Evolutionary conservation across 441 rosid genomes (phyloP), one percentile per base, ranked within the genome.

Genomic region (Corymbia calophylla): DNA sequence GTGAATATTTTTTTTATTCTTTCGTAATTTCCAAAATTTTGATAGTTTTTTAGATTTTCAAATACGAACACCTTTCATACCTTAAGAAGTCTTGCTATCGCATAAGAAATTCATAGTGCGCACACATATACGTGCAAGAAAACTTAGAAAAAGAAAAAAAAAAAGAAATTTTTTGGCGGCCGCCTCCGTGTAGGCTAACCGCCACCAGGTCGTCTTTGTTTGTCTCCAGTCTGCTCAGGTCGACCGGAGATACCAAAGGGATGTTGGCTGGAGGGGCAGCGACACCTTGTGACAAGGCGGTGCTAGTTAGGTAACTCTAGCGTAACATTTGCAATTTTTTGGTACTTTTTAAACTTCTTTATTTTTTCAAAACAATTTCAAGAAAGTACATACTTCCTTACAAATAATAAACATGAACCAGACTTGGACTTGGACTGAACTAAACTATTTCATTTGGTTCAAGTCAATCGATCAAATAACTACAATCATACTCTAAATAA

Each of bases 341-440:
- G 17, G 17, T 27, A 15, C n/a, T n/a, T n/a, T 29, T 64, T 56
- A 29, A 25, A 5, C 19, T n/a, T 14, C 10, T 66, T 15, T 15
- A 14, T 64, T 7, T 31, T 66, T 31, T 7, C 9, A n/a, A 66
- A 15, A 31, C 5, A 15, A n/a, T 31, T 66, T 15, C 39, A 7
- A 64, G 39, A 15, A 66, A 31, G 10, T 8, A 16, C 1, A 1
- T 31, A 15, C 39, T 66, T 8, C 21, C 5, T 66, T 15, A 3
- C 18, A 7, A 29, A 64, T 64, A 64, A 70, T 10, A 35, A 70
- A 10, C 5, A 2, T 18, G 48, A 68, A 70, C 0, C 1, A 14
- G 18, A 35, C 19, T 0, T 2, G 27, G 18, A 35, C 19, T 0
- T 9, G 0, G 16, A 35, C 29, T 2, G 0, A 73, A 19, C 8